Evolutionary conservation across 305 asterid genomes (phyloP).

Genomic region (Fraxinus dipetala): DNA sequence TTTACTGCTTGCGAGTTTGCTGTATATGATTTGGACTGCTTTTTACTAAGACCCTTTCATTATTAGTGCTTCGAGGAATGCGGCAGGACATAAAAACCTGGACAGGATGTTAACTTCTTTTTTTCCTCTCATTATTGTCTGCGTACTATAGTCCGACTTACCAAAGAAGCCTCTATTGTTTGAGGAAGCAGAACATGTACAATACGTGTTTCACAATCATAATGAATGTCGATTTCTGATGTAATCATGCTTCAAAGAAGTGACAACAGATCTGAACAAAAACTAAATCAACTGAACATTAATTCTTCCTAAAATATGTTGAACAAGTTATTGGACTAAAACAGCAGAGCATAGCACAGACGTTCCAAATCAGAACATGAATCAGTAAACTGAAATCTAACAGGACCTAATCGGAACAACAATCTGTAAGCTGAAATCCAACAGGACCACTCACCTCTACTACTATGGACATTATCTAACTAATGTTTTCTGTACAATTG

Average conservation of each 20-base stretch:
- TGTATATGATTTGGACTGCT: neutral
- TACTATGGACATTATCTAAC: neutral
- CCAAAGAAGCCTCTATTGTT: neutral
- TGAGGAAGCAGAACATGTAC: neutral
- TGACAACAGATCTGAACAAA: neutral
- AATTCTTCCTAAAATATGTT: neutral
- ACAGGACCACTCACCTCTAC: neutral
- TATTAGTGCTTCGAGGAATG: neutral
- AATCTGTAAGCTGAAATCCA: neutral
- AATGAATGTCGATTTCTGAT: neutral
- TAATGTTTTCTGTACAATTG: neutral
- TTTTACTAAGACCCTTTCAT: neutral
- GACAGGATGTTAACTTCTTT: neutral
- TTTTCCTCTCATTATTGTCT: neutral
- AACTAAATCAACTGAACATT: neutral
- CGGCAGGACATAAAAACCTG: neutral
- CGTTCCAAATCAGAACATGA: neutral
- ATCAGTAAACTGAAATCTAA: neutral
- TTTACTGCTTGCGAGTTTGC: neutral
- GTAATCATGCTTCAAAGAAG: neutral
- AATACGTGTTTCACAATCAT: neutral
- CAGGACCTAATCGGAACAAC: neutral
- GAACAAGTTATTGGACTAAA: neutral
- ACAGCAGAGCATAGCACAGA: neutral
- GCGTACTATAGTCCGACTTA: neutral